Conservation (phyloP, 345 rosid genomes). For the thale cress (Arabidopsis thaliana) region TAIR10.1 NC_003071.7:15348501-15349000, state of each 20-base stretch:
- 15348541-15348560: conserved; percentile 33
- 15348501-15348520: conserved; percentile 32
- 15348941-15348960: too few relatives aligned
- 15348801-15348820: too few relatives aligned
- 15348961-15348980: too few relatives aligned
- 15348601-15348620: conserved; percentile 25
- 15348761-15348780: not conserved
- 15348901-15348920: too few relatives aligned
- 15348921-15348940: too few relatives aligned
- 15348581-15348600: conserved; percentile 19
- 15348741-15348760: conserved; percentile 38
- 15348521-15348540: conserved; percentile 39
- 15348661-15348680: conserved; percentile 38
- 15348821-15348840: too few relatives aligned
- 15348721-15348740: conserved; percentile 12
- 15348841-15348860: too few relatives aligned
- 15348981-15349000: too few relatives aligned
- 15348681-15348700: conserved; percentile 26
- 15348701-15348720: conserved; percentile 40
- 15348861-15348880: too few relatives aligned
- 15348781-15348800: too few relatives aligned
- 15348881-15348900: too few relatives aligned
- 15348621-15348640: conserved; percentile 14
- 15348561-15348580: conserved; percentile 22
- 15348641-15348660: conserved; percentile 38